A percentile compares a stretch with the other conserved stretches of the same genome.
phyloP scores from a whole-genome alignment of 305 asterid species.

The Nicotiana rustica region DNA sequence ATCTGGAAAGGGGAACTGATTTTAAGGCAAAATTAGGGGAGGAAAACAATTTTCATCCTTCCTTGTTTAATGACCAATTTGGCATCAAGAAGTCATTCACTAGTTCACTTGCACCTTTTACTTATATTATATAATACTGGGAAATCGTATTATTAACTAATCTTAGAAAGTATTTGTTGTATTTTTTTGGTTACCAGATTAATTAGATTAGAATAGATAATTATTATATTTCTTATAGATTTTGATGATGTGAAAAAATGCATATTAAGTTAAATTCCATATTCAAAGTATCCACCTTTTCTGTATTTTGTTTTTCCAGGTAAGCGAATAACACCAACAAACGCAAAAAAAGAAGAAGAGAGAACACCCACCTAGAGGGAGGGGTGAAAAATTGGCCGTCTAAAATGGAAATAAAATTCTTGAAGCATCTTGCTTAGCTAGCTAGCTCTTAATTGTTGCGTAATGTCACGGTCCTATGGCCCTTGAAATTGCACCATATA shows the following conservation, averaged over 20 bases:
- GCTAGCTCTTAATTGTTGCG: background rate
- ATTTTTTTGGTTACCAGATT: background rate
- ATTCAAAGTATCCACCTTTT: background rate
- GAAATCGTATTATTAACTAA: too few species aligned
- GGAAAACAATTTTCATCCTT: background rate
- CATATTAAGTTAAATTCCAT: background rate
- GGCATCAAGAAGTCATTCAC: background rate
- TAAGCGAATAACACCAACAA: background rate
- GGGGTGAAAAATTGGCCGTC: background rate
- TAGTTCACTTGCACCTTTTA: background rate
- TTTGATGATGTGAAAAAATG: background rate
- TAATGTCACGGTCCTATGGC: conserved; percentile 22
- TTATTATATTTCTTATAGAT: too few species aligned
- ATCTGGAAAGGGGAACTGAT: background rate
- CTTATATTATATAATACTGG: too few species aligned
- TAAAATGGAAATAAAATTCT: background rate
- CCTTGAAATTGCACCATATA: background rate
- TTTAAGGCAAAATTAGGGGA: background rate
- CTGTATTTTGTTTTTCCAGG: too few species aligned
- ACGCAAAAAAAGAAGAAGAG: background rate
- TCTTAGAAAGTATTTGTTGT: background rate
- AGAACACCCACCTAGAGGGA: background rate
- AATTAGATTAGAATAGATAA: too few species aligned
- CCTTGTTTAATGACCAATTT: background rate
- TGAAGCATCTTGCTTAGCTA: conserved; percentile 21